Conservation (phyloP, 139 green algal species). For the Edaphochlamys debaryana region DNA sequence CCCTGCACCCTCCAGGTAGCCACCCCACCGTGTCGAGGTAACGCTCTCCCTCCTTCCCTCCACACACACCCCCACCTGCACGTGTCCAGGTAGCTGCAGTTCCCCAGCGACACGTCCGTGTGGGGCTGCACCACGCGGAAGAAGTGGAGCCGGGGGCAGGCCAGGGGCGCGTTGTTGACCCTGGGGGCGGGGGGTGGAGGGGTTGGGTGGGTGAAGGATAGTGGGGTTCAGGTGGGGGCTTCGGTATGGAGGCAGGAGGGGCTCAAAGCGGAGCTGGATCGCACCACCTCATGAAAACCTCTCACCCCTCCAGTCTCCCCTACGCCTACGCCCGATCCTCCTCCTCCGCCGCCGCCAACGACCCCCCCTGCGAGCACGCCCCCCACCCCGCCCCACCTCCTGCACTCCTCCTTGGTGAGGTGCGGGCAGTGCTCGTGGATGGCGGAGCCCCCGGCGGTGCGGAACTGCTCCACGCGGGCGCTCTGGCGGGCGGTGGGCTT, state of each 20-base stretch:
- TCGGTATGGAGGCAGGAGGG: too few species aligned
- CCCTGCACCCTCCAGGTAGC: neutral
- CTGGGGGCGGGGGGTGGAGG: conserved; percentile 1
- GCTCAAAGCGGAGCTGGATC: neutral
- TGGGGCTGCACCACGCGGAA: conserved; percentile 68
- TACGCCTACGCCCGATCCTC: too few species aligned
- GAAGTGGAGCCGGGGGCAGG: conserved; percentile 61
- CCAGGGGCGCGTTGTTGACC: conserved; percentile 30
- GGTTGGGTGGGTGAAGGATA: neutral
- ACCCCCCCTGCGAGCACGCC: too few species aligned
- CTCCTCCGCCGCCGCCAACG: too few species aligned
- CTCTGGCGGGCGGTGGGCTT: conserved; percentile 76
- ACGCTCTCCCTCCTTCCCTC: neutral
- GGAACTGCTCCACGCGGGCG: conserved; percentile 74
- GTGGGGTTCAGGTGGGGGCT: too few species aligned
- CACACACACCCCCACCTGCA: too few species aligned
- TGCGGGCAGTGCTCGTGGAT: conserved; percentile 79
- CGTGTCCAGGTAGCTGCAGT: conserved; percentile 90
- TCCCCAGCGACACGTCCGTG: conserved; percentile 82
- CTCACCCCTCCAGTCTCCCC: too few species aligned
- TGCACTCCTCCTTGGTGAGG: conserved; percentile 87
- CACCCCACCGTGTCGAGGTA: too few species aligned
- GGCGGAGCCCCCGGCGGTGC: conserved; percentile 70
- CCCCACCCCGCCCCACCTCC: conserved; percentile 37
- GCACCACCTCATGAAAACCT: too few species aligned